phyloP scores from a whole-genome alignment of 2,329 filamentous ascomycete genomes.

The Fusarium caatingaense region DNA sequence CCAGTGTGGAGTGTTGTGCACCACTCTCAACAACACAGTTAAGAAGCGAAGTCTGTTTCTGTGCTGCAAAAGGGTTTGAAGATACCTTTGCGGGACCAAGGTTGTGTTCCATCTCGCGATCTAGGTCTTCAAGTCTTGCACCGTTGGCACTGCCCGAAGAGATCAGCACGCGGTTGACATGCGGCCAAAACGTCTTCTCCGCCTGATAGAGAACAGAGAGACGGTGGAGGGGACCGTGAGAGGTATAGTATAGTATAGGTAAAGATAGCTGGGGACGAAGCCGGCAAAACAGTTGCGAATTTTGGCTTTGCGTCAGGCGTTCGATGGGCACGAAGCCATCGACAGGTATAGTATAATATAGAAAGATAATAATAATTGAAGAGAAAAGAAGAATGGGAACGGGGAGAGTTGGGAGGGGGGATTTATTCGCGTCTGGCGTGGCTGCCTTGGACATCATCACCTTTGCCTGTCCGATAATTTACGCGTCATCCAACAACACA shows the following conservation, averaged over 20 bases:
- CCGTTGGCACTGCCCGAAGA: background rate
- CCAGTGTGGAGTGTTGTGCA: too few species aligned
- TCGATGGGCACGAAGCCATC: too few species aligned
- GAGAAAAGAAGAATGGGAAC: background rate
- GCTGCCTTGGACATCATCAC: background rate
- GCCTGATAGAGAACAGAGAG: too few species aligned
- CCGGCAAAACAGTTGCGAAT: fast-evolving
- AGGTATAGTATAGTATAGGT: background rate
- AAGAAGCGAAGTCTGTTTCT: too few species aligned
- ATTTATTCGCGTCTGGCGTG: background rate
- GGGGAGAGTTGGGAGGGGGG: background rate
- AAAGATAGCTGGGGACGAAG: background rate
- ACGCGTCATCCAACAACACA: background rate
- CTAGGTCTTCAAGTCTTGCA: background rate
- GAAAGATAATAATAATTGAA: too few species aligned
- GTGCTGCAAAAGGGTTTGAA: background rate
- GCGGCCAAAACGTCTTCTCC: too few species aligned
- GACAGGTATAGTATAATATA: too few species aligned
- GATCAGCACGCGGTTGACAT: too few species aligned
- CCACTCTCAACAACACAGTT: too few species aligned
- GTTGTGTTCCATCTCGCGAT: background rate
- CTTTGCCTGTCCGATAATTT: background rate
- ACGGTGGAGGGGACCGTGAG: too few species aligned
- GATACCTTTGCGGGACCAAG: background rate
- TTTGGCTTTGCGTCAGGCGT: too few species aligned